Evolutionary conservation across 495 filamentous ascomycete species (phyloP), one percentile per base, ranked within the genome.

Genomic region (Pyrenopolyporus hunteri): DNA sequence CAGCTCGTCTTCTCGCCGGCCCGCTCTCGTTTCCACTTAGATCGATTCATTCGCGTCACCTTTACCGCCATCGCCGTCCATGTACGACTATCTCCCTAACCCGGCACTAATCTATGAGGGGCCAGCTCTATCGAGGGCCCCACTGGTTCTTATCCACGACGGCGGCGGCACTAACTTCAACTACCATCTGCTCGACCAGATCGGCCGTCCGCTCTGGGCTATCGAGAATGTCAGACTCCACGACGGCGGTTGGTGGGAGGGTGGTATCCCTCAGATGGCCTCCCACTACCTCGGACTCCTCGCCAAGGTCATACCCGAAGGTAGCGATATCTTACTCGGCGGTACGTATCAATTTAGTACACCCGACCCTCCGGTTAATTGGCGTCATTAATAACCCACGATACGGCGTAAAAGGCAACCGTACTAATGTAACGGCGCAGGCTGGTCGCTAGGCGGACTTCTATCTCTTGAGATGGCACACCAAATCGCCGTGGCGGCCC

Each of bases 391-490:
- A 45, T 3, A 13, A 17, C n/a, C 16, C 10, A 7, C 6, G 26
- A 5, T 29, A 4, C 26, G 17, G 14, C 13, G 35, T 2, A 39
- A 7, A 7, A 3, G 13, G 5, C 20, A 10, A 16, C 13, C 17
- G 10, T 45, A 26, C 29, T 63, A 7, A 68, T 33, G 0, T 23
- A 10, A 10, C n/a, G 31, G 72, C 5, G 58, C 66, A 46, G 78
- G 79, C 4, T 81, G 79, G 79, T 77, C 74, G 1, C 57, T 79
- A 4, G 79, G 79, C 33, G 79, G 79, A 0, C 65, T 76, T 17
- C 37, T 80, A 2, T 68, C 72, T 0, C 51, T 81, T 3, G 77
- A 78, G 59, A 56, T 79, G 8, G 72, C 78, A 9, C 63, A 66
- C 33, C 66, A 72, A 47, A 49, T 79, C 11, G 73, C 68, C 0